Evolutionary conservation across 306 rosid genomes (phyloP), one percentile per base, ranked within the genome.

Genomic region (Erythrophleum fordii): DNA sequence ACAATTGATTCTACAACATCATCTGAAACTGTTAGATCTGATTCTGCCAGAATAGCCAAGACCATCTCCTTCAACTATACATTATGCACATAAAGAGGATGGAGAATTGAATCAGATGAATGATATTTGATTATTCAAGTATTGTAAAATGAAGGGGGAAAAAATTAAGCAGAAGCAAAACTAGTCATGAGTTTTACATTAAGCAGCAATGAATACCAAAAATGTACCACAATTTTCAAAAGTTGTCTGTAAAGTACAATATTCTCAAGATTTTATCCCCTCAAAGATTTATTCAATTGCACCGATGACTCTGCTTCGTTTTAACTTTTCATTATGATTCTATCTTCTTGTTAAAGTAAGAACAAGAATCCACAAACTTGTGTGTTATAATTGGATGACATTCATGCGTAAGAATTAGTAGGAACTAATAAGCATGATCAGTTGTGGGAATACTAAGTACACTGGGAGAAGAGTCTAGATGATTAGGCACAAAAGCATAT

Each of bases 1-100:
- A 92, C 87, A 17, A 88, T 92, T 73, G 88, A 79, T 77, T 91
- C 93, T 29, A 83, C 78, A 56, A 73, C 60, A 61, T 88, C 97
- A n/a, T 90, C 90, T 0, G 92, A 12, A 41, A 91, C 76, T 6
- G 68, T 74, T 58, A 89, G 73, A 29, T 92, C 86, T 35, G 95
- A 87, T 79, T 94, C 98, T 18, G 51, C 61, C 59, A 90, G 83
- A 82, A 87, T 77, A 44, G 97, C 98, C 72, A 72, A 67, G 9
- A 94, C 90, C 98, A 92, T 94, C 65, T 92, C 89, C 92, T 85
- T 92, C 85, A 94, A 79, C 97, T 51, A 48, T 18, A 9, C 45
- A 81, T 77, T 41, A 11, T 1, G 37, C 51, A 66, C 75, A 81
- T 61, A n/a, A 34, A 82, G 60, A 41, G 42, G 34, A 26, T 44